These are phyloP conservation scores for Yarrowia yakushimensis DNA, from an alignment of 805 yeast genomes.

Conservation along the genomic window DNA sequence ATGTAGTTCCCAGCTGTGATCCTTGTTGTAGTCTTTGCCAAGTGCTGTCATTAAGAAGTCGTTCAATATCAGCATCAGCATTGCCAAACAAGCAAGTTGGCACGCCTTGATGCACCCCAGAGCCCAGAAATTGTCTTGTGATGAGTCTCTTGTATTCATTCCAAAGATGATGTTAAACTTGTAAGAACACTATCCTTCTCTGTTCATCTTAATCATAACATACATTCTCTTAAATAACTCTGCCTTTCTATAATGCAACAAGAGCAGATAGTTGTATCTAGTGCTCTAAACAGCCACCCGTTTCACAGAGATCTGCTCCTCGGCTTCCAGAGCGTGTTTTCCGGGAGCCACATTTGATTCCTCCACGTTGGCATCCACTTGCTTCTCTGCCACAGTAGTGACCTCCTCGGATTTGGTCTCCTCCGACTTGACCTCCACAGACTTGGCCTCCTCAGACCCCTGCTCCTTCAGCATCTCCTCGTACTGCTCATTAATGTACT, in stretches of 20 bases:
- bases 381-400: not conserved
- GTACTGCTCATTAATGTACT: conserved; percentile 10
- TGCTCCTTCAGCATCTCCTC: not conserved
- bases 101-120: not conserved
- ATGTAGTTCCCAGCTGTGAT: not conserved
- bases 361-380: not conserved
- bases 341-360: not conserved
- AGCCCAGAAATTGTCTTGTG: not conserved
- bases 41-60: conserved; percentile 2
- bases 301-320: not conserved
- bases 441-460: not conserved
- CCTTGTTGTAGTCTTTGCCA: not conserved
- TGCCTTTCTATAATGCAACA: conserved; percentile 14
- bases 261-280: not conserved
- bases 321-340: not conserved
- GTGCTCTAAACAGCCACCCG: not conserved
- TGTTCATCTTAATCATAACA: not conserved
- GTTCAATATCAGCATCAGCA: not conserved
- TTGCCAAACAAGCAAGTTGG: not conserved
- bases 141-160: not conserved
- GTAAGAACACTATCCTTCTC: no score
- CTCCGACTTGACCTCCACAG: not conserved
- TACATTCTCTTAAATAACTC: conserved; percentile 2
- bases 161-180: no score
- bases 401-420: no score